A percentile compares a stretch with the other conserved stretches of the same genome.
Conservation (phyloP, 345 rosid species). For the Nephelium lappaceum region DNA sequence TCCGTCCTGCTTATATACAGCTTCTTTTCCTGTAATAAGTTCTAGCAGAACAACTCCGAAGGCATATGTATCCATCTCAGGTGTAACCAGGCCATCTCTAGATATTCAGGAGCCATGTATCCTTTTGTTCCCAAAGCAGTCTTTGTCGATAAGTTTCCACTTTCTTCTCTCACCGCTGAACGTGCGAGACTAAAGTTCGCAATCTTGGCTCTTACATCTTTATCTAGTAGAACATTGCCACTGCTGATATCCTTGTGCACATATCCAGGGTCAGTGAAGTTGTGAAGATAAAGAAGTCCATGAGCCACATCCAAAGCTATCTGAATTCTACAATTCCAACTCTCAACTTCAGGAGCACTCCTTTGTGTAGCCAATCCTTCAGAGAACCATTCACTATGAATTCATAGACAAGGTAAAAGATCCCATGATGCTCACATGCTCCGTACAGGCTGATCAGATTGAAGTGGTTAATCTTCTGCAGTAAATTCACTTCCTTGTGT, state of each 20-base stretch:
- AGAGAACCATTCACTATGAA: slow-evolving; percentile 42
- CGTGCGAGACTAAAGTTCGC: slow-evolving; percentile 43
- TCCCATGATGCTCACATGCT: slow-evolving; percentile 34
- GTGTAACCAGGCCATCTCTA: slow-evolving; percentile 40
- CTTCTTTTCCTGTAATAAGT: slow-evolving; percentile 43
- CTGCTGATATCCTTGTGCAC: slow-evolving; percentile 51
- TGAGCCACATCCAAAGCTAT: slow-evolving; percentile 51
- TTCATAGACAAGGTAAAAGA: slow-evolving; percentile 47
- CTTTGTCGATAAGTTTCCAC: slow-evolving; percentile 21
- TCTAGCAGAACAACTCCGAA: slow-evolving; percentile 53
- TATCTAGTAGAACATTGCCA: slow-evolving; percentile 37
- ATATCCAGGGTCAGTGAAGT: slow-evolving; percentile 41
- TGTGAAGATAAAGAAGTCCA: slow-evolving; percentile 54
- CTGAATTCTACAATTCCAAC: slow-evolving; percentile 39
- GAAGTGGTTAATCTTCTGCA: slow-evolving; percentile 45
- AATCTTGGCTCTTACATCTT: slow-evolving; percentile 45
- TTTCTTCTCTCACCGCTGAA: slow-evolving; percentile 32
- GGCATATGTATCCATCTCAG: slow-evolving; percentile 47
- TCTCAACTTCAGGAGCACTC: slow-evolving; percentile 16
- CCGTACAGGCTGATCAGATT: slow-evolving; percentile 44
- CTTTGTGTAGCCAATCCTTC: slow-evolving; percentile 38
- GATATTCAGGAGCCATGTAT: slow-evolving; percentile 49
- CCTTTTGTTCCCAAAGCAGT: slow-evolving; percentile 36
- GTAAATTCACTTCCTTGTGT: slow-evolving; percentile 41
- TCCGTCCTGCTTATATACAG: slow-evolving; percentile 30